Base-by-base conservation (phyloP, 352 stramenopile genomes). In the Pythium diclinum region DNA sequence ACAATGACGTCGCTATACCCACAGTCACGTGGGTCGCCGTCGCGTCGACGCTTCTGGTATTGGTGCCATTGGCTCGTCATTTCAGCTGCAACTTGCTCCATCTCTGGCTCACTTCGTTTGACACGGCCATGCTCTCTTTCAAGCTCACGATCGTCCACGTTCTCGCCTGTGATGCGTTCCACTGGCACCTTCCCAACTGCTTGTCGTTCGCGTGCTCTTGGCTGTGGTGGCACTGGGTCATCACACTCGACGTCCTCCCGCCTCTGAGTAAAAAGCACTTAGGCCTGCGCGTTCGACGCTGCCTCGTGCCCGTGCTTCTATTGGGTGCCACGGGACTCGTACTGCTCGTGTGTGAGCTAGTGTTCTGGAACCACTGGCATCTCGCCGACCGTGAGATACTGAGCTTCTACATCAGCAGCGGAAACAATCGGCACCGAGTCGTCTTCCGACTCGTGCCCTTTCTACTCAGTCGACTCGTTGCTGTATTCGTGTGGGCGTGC, bases 151-250 rank as follows among this genome's bases (percentile, higher is more conserved):
- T 33, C 19, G 49, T 19, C 19, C 49, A 32, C 17, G 21, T 56
- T 19, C 8, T 16, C 30, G 49, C 11, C 19, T 56, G 49, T 33
- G 49, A 36, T 36, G 25, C 25, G 8, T 56, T 56, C 8, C 8
- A 7, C 49, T 56, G 49, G 49, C 6, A 33, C 4, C 21, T 36
- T 2, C 14, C 11, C 10, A 19, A 19, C 9, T 56, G 49, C 25
- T 11, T 56, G 17, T 10, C 49, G 49, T 14, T 56, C 21, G 6
- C 17, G 49, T 56, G 49, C 49, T 56, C 49, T 6, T 56, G 49
- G 49, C 17, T 56, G 9, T 56, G 49, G 49, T 56, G 49, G 49
- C 49, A 36, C 14, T 56, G 49, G 49, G 28, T 56, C 7, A 17
- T 36, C 4, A 56, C 28, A 13, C 25, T 56, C 8, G 49, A 56